phyloP scores from a whole-genome alignment of 2,329 filamentous ascomycete genomes.

The Colletotrichum aenigma region DNA sequence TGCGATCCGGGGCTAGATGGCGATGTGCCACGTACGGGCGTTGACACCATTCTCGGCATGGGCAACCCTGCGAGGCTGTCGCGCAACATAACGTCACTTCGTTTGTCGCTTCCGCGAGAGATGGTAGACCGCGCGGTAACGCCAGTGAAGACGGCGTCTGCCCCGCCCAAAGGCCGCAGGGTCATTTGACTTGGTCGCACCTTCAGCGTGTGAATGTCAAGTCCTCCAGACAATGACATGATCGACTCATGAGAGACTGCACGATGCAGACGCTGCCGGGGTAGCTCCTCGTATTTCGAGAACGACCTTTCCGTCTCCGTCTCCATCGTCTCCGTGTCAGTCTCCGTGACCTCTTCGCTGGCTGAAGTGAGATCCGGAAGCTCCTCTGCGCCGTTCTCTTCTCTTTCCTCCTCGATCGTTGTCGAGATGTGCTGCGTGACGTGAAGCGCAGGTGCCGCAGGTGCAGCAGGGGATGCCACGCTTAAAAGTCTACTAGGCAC shows the following conservation, averaged over 20 bases:
- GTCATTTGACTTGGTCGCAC: slow-evolving; percentile 78
- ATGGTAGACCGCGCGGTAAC: slow-evolving; percentile 65
- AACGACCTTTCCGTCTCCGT: slow-evolving; percentile 31
- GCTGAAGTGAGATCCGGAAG: slow-evolving; percentile 28
- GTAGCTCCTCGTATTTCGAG: slow-evolving; percentile 38
- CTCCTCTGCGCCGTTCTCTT: slow-evolving; percentile 38
- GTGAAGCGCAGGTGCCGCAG: slow-evolving; percentile 26
- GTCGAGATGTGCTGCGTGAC: slow-evolving; percentile 12
- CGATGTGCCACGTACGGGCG: slow-evolving; percentile 28
- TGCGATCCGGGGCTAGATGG: slow-evolving; percentile 29
- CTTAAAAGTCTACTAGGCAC: slow-evolving; percentile 28
- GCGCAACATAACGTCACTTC: slow-evolving; percentile 62
- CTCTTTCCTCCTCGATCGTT: slow-evolving; percentile 22
- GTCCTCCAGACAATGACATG: slow-evolving; percentile 82
- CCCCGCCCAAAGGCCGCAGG: slow-evolving; percentile 55
- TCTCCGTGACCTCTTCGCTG: slow-evolving; percentile 38
- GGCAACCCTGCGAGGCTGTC: slow-evolving; percentile 53
- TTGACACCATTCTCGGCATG: slow-evolving; percentile 34
- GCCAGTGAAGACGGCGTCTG: slow-evolving; percentile 62
- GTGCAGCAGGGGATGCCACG: slow-evolving; percentile 10
- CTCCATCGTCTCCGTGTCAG: slow-evolving; percentile 33
- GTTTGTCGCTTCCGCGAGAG: slow-evolving; percentile 47
- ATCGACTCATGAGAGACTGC: slow-evolving; percentile 85
- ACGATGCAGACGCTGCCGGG: slow-evolving; percentile 60
- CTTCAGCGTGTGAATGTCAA: slow-evolving; percentile 87